Base-by-base conservation (phyloP, 2,329 filamentous ascomycete species). In the Diplodia mutila region DNA sequence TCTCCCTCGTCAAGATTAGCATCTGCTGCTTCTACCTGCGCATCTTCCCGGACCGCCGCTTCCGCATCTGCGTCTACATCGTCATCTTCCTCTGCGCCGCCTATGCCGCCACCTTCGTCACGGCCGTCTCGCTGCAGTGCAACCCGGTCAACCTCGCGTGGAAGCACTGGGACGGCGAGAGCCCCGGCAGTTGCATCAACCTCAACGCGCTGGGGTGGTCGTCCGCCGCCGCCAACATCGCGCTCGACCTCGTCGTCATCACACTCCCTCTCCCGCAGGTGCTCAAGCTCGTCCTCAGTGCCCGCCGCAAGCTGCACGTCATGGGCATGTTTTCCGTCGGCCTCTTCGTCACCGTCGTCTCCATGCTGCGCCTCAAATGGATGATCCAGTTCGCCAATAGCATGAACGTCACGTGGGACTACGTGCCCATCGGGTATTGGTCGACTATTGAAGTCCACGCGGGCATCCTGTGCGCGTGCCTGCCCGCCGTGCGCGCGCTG, bases 331-430 rank as follows among this genome's bases (percentile, higher is more conserved):
- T 80, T 64, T 68, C 73, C 2, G 71, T 77, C 16, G 78, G 78
- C 34, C 72, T 77, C 39, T 77, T 82, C 65, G 80, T 82, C 48
- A 83, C 80, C 2, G 69, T 84, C n/a, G 75, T 83, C 68, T 82
- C 80, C 66, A 77, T 80, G 29, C 71, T 83, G 32, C 79, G 81
- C 9, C 71, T 84, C 3, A 76, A 79, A 27, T 80, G 77, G 23
- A 73, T 84, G 54, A 77, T 83, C 46, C 72, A 78, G 25, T 83
- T 84, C 69, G 78, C 79, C 12, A 77, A 76, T 29, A 79, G 80
- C 1, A 65, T 75, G 0, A 83, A 84, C 68, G 68, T 79, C 1
- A 77, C 75, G 1, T 80, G 79, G 72, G 76, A 76, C 61, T 77
- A 78, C 68, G 73, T 72, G 4, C 73, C 75, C 1, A 73, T 76